phyloP scores from a whole-genome alignment of 2,329 filamentous ascomycete genomes.

The Bipolaris victoriae region DNA sequence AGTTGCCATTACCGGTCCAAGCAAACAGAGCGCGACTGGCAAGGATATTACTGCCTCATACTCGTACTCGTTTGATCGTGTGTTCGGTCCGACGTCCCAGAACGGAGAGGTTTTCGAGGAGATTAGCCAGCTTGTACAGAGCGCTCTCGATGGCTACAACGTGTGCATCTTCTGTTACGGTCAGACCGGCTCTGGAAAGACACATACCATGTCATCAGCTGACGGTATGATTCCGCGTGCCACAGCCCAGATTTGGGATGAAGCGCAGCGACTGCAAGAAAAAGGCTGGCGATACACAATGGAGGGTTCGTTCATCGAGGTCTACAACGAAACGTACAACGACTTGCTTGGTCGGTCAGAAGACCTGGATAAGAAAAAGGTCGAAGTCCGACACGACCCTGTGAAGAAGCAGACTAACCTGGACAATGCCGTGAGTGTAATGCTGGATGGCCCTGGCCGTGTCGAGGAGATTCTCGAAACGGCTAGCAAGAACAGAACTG shows the following conservation, averaged over 20 bases:
- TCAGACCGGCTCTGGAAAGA: slow-evolving; percentile 96
- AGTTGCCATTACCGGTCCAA: slow-evolving; percentile 80
- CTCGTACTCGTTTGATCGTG: slow-evolving; percentile 89
- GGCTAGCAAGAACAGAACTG: slow-evolving; percentile 84
- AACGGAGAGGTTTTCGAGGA: slow-evolving; percentile 93
- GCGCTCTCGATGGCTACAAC: slow-evolving; percentile 95
- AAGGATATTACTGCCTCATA: slow-evolving; percentile 78
- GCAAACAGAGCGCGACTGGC: slow-evolving; percentile 81
- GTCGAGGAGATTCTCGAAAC: slow-evolving; percentile 80
- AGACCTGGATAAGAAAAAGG: slow-evolving; percentile 78
- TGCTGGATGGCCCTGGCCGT: slow-evolving; percentile 77
- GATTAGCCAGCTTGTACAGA: slow-evolving; percentile 95
- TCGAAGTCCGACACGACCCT: slow-evolving; percentile 88
- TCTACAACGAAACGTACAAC: slow-evolving; percentile 97
- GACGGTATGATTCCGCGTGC: slow-evolving; percentile 96
- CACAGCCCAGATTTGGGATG: slow-evolving; percentile 91
- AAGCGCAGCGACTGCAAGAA: slow-evolving; percentile 79
- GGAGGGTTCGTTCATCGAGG: slow-evolving; percentile 94
- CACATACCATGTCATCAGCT: slow-evolving; percentile 92
- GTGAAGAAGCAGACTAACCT: slow-evolving; percentile 81
- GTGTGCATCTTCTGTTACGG: slow-evolving; percentile 99
- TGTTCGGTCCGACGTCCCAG: slow-evolving; percentile 77
- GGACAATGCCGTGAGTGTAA: slow-evolving; percentile 77
- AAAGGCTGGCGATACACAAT: slow-evolving; percentile 96
- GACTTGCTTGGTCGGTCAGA: slow-evolving; percentile 79